Evolutionary conservation across 192 early-diverging fungal genomes (phyloP).

Genomic region (Coemansia brasiliensis): DNA sequence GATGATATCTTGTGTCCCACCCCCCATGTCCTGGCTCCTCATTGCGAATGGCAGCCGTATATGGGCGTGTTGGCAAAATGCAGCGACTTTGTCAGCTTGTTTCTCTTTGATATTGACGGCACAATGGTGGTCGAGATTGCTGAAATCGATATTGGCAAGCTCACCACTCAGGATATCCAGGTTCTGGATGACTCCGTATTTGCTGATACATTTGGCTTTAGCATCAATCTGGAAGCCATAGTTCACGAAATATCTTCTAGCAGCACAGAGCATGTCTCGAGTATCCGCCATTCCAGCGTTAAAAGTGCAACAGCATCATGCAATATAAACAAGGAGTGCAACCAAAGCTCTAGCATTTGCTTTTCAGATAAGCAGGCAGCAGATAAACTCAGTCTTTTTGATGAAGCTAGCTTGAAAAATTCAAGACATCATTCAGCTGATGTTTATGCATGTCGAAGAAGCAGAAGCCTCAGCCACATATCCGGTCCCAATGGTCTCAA

Average conservation of each 20-base stretch:
- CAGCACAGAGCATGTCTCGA: too few species aligned
- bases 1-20: constrained; percentile 16
- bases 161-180: constrained; percentile 28
- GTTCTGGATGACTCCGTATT: constrained; percentile 47
- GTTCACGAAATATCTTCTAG: neutral
- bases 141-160: constrained; percentile 26
- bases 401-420: too few species aligned
- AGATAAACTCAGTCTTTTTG: too few species aligned
- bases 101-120: constrained; percentile 40
- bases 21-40: constrained; percentile 26
- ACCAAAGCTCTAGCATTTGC: too few species aligned
- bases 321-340: too few species aligned
- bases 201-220: constrained; percentile 35
- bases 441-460: constrained; percentile 1
- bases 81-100: constrained; percentile 24
- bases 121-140: constrained; percentile 27
- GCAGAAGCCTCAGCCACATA: constrained; percentile 8
- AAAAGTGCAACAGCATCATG: too few species aligned
- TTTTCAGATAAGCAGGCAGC: too few species aligned
- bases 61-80: constrained; percentile 40
- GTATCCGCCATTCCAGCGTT: too few species aligned
- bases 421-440: too few species aligned
- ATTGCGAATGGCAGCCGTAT: constrained; percentile 34
- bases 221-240: neutral
- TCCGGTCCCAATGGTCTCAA: neutral